A percentile compares a stretch with the other conserved stretches of the same genome.
These are phyloP conservation scores for Alternaria sp. DNA, from an alignment of 2,329 filamentous ascomycete species.

Conservation along the genomic window DNA sequence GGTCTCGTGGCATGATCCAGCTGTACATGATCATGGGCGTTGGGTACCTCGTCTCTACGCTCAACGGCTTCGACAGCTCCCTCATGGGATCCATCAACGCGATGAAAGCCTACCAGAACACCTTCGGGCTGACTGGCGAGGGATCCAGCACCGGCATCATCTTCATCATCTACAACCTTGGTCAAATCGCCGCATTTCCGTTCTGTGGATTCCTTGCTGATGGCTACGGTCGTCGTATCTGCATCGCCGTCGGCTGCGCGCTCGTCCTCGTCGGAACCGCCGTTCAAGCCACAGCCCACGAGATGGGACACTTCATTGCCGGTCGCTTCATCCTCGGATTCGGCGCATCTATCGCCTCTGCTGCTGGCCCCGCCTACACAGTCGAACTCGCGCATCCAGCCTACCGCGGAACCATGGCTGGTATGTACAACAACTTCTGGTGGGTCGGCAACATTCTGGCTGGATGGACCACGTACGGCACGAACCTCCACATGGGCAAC, in stretches of 20 bases:
- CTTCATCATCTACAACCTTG: slow-evolving; percentile 55
- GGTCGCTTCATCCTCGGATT: slow-evolving; percentile 51
- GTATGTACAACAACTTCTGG: slow-evolving; percentile 59
- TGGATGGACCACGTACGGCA: slow-evolving; percentile 59
- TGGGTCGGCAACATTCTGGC: slow-evolving; percentile 60
- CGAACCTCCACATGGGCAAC: slow-evolving; percentile 46
- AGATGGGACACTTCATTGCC: slow-evolving; percentile 60
- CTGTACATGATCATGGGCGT: slow-evolving; percentile 45
- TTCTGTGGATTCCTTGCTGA: slow-evolving; percentile 51
- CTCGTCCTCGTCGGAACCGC: slow-evolving; percentile 61
- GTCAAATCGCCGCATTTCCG: slow-evolving; percentile 59
- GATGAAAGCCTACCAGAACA: slow-evolving; percentile 58
- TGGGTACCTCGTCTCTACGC: slow-evolving; percentile 43
- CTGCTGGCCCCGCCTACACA: slow-evolving; percentile 64
- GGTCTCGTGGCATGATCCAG: slow-evolving; percentile 40
- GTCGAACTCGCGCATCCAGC: slow-evolving; percentile 67
- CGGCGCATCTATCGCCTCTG: slow-evolving; percentile 63
- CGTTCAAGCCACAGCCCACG: slow-evolving; percentile 58
- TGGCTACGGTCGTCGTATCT: slow-evolving; percentile 58
- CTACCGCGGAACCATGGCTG: slow-evolving; percentile 66
- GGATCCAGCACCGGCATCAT: slow-evolving; percentile 60
- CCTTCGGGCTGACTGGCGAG: slow-evolving; percentile 56
- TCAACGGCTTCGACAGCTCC: slow-evolving; percentile 47
- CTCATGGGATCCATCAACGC: slow-evolving; percentile 60
- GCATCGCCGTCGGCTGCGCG: slow-evolving; percentile 63